phyloP scores from a whole-genome alignment of 163 green algal genomes.

The Trebouxia gelatinosa region DNA sequence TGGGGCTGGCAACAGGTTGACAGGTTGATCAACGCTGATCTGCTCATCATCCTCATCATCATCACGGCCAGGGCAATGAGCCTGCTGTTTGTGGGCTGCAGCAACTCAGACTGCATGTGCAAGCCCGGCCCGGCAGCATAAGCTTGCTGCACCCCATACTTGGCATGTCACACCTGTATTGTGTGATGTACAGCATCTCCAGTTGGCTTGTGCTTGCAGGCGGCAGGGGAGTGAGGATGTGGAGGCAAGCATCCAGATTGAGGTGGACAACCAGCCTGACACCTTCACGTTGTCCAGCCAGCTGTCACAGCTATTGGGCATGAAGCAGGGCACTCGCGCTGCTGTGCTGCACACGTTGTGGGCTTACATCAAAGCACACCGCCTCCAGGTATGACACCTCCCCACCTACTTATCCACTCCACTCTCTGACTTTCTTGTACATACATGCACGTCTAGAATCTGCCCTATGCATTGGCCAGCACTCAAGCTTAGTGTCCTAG shows the following conservation, averaged over 20 bases:
- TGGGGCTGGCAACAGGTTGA: too few species aligned
- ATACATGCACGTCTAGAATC: conserved; percentile 31
- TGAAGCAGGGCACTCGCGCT: conserved; percentile 6
- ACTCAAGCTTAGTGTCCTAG: not conserved
- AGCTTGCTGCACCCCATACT: too few species aligned
- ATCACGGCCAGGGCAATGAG: too few species aligned
- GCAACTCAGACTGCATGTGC: not conserved
- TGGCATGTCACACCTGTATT: too few species aligned
- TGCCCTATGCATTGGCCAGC: too few species aligned
- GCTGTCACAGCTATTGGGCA: conserved; percentile 26
- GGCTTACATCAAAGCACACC: conserved; percentile 27
- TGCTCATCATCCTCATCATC: too few species aligned
- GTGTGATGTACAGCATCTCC: too few species aligned
- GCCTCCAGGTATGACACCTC: conserved; percentile 29
- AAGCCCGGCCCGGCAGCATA: too few species aligned
- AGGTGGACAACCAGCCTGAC: conserved; percentile 31
- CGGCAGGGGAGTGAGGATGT: conserved; percentile 27
- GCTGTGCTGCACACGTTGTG: conserved; percentile 25
- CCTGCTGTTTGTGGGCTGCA: too few species aligned
- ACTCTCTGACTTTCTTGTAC: not conserved
- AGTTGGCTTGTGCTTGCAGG: conserved; percentile 33
- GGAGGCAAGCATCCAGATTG: conserved; percentile 22
- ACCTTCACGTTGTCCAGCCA: not conserved
- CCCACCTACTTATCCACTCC: not conserved
- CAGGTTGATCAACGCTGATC: too few species aligned